These are phyloP conservation scores for Xerocomus brunneocitrinus DNA, from an alignment of 768 basidiomycete species.

Conservation along the genomic window DNA sequence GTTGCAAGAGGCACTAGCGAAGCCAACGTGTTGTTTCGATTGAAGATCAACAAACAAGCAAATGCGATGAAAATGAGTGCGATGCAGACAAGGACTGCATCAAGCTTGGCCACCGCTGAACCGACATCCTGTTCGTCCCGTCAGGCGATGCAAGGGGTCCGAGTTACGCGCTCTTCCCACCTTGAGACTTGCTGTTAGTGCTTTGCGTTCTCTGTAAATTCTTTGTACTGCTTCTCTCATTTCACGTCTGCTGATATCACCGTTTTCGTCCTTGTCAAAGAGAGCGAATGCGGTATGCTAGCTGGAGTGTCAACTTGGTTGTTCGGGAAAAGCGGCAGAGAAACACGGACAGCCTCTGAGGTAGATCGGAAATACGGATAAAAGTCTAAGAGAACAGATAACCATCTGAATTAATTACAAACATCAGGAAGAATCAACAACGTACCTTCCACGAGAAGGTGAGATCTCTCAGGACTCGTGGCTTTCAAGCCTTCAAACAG, in stretches of 20 bases:
- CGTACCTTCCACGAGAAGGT: slow-evolving; percentile 65
- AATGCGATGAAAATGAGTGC: slow-evolving; percentile 60
- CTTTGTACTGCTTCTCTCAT: slow-evolving; percentile 81
- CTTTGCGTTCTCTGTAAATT: slow-evolving; percentile 74
- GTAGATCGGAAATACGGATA: slow-evolving; percentile 69
- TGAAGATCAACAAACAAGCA: slow-evolving; percentile 72
- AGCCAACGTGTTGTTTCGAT: slow-evolving; percentile 55
- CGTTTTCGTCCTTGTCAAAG: slow-evolving; percentile 82
- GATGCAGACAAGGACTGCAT: slow-evolving; percentile 62
- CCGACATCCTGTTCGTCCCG: slow-evolving; percentile 52
- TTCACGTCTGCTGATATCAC: slow-evolving; percentile 70
- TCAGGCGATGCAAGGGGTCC: background rate
- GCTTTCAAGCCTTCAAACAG: slow-evolving; percentile 59
- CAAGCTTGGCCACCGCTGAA: slow-evolving; percentile 72
- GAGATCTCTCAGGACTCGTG: slow-evolving; percentile 52
- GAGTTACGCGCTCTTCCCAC: slow-evolving; percentile 29
- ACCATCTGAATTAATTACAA: background rate
- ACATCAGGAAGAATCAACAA: background rate
- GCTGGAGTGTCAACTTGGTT: background rate
- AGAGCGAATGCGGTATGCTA: slow-evolving; percentile 65
- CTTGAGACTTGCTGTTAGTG: slow-evolving; percentile 66
- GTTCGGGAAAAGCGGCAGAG: background rate
- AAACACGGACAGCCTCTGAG: slow-evolving; percentile 55
- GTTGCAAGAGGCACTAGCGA: slow-evolving; percentile 79
- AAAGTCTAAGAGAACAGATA: slow-evolving; percentile 49